These are phyloP conservation scores for Talaromyces sp. DNA, from an alignment of 2,329 filamentous ascomycete species.

Conservation along the genomic window DNA sequence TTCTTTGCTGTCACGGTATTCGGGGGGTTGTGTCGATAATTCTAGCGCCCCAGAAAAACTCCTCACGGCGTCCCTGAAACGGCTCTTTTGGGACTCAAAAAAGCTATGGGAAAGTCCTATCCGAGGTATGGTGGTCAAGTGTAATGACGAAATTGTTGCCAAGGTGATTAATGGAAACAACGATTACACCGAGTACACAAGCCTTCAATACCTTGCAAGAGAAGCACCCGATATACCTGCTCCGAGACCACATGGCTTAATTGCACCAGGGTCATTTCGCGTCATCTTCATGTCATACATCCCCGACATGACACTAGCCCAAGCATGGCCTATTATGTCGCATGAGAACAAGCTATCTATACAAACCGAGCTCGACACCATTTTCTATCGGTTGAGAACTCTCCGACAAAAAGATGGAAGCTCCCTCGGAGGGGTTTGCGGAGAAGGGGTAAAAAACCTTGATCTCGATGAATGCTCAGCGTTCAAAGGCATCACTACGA, in stretches of 20 bases:
- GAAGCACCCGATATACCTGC: slow-evolving; percentile 20
- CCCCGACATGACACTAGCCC: slow-evolving; percentile 15
- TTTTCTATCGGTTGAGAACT: slow-evolving; percentile 14
- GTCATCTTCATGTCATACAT: slow-evolving; percentile 25
- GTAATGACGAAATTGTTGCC: slow-evolving; percentile 13
- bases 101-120: slow-evolving; percentile 18
- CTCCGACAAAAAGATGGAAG: slow-evolving; percentile 13
- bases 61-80: slow-evolving; percentile 14
- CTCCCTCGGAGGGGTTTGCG: slow-evolving; percentile 19
- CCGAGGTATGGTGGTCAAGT: slow-evolving; percentile 20
- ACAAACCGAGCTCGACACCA: slow-evolving; percentile 14
- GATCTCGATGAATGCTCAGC: slow-evolving; percentile 14
- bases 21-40: neutral
- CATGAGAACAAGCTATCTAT: slow-evolving; percentile 17
- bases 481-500: slow-evolving; percentile 19
- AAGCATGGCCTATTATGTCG: slow-evolving; percentile 18
- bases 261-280: slow-evolving; percentile 16
- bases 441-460: slow-evolving; percentile 22
- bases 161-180: slow-evolving; percentile 12
- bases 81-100: slow-evolving; percentile 17
- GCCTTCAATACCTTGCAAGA: slow-evolving; percentile 19
- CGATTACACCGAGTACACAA: slow-evolving; percentile 22
- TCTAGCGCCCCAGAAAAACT: slow-evolving; percentile 7
- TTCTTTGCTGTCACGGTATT: slow-evolving; percentile 9
- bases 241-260: slow-evolving; percentile 22